Evolutionary conservation across 2,329 filamentous ascomycete genomes (phyloP), one percentile per base, ranked within the genome.

Genomic region (Exophiala sp.): DNA sequence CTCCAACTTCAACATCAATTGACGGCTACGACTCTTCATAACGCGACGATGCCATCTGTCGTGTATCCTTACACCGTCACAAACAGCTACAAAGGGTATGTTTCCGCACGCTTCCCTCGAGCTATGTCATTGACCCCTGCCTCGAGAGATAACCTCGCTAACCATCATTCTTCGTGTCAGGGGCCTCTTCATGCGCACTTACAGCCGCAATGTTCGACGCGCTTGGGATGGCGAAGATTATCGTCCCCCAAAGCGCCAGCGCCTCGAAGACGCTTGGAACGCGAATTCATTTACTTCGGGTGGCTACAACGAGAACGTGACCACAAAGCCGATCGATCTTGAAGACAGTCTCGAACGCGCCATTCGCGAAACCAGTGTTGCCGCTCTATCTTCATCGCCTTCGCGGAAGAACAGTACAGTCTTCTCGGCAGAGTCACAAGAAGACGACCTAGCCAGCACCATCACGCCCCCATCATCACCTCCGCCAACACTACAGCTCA

Each of bases 391-490:
- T 16, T 76, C 74, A 11, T 75, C 72, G 47, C 73, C 74, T 8
- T 75, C 74, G 61, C 73, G 73, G 62, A 74, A 72, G 53, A 73
- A 73, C 57, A 76, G 73, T 5, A 66, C 72, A 14, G 65, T 73
- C 34, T 69, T 72, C 56, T 76, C 73, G 2, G 71, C 73, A 60
- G 71, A 71, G 6, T 68, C 71, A 24, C 72, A 75, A 24, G 72
- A 72, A 62, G 63, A 64, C 32, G 65, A 64, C 18, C 3, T 52
- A 34, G 61, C 57, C 39, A 71, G 71, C 54, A 67, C 74, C 34
- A 74, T 74, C 35, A 79, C 76, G 39, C 77, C 78, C 34, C 78
- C 78, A 3, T 79, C 78, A 8, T 79, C 77, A 52, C 76, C 78
- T 49, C 77, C 78, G 34, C 72, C 71, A 14, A 47, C 38, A 8